Base-by-base conservation (phyloP, 306 rosid species). In the Trichosanthes cucumerina region DNA sequence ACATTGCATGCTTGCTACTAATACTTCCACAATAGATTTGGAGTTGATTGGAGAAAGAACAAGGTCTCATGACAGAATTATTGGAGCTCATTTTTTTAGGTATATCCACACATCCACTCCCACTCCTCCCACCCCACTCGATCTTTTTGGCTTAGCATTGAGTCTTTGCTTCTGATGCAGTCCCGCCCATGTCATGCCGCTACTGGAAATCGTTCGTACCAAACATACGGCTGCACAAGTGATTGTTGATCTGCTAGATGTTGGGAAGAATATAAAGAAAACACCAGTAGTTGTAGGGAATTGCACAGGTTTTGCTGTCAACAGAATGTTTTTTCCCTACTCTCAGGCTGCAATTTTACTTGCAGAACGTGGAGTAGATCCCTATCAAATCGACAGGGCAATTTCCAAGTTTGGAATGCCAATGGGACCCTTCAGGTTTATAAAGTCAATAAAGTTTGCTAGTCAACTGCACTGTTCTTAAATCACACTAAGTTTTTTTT, bases 11-110 rank as follows among this genome's bases (percentile, higher is more conserved):
- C 93, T 95, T 79, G 97, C 90, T 24, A 95, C 92, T 78, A 95
- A 95, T 87, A 95, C 99, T 81, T 95, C 99, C 72, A 95, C 99
- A 59, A 92, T 95, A 81, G 99, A 95, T 87, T 88, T 95, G 91
- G 83, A 92, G 84, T 92, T 92, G 71, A 95, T 95, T 76, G 99
- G 99, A 82, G 90, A 92, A 75, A 90, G 47, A 87, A 91, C 90
- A 56, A 92, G 81, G 81, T 92, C 93, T 82, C 86, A 86, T 71
- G 93, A 91, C 80, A 92, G 98, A 68, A 92, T 95, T 79, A 78
- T 91, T 63, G 99, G 99, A 78, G 96, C 97, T 50, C 99, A 92
- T 92, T 95, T 95, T 86, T 95, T 92, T 82, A 95, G 99, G 99
- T 95, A 80, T 78, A 50, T 72, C 59, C 58, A 46, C 16, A 39